Conservation (phyloP, 73 alveolate species). For the Stentor roeselii region DNA sequence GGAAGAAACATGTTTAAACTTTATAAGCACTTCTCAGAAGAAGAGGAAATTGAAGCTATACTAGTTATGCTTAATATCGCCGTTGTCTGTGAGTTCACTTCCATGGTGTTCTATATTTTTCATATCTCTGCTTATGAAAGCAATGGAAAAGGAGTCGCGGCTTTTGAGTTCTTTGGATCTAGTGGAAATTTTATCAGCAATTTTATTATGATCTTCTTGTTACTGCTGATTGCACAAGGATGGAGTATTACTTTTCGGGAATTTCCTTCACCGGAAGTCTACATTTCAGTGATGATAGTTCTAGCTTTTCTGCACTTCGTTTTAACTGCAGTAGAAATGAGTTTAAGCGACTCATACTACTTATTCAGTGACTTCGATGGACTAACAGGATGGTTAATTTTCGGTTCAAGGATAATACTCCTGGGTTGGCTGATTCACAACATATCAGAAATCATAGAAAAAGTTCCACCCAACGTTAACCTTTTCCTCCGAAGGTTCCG, state of each 20-base stretch:
- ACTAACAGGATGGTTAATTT: background rate
- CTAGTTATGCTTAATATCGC: constrained; percentile 11
- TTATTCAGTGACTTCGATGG: constrained; percentile 5
- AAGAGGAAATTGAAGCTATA: background rate
- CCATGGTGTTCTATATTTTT: constrained; percentile 17
- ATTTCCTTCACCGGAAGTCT: constrained; percentile 18
- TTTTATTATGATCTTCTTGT: constrained; percentile 13
- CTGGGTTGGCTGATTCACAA: background rate
- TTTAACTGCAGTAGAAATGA: constrained; percentile 9
- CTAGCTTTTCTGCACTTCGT: constrained; percentile 1
- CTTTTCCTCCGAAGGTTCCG: background rate
- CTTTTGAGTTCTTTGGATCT: constrained; percentile 23
- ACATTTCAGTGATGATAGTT: constrained; percentile 1
- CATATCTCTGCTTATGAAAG: constrained; percentile 18
- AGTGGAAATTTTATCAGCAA: background rate
- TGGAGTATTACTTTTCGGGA: constrained; percentile 6
- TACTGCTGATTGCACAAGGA: constrained; percentile 7
- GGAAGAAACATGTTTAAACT: constrained; percentile 1
- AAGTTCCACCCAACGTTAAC: background rate
- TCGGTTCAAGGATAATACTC: background rate
- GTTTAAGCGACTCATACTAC: background rate
- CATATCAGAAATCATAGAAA: background rate
- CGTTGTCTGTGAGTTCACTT: constrained; percentile 13
- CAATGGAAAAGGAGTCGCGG: constrained; percentile 22
- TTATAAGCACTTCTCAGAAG: background rate